Conservation (phyloP, 805 yeast species). For the Grigorovia transvaalensis region DNA sequence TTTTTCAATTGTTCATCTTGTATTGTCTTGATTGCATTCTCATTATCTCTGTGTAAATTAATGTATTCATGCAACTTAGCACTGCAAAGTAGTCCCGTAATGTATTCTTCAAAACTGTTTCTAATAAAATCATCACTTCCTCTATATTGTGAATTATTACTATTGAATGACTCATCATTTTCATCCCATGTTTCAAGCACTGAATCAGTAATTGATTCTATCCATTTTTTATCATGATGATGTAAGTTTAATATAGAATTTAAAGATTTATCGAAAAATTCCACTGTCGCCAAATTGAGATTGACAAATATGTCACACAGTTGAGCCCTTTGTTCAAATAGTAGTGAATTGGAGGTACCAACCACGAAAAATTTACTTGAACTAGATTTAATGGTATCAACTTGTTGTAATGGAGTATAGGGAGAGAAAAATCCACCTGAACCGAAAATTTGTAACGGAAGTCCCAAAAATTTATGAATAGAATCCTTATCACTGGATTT, state of each 20-base stretch:
- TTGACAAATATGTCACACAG: constrained; percentile 65
- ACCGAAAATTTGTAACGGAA: constrained; percentile 80
- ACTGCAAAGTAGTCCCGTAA: constrained; percentile 63
- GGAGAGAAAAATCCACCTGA: constrained; percentile 86
- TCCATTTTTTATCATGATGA: constrained; percentile 65
- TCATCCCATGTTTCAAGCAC: constrained; percentile 39
- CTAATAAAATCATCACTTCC: constrained; percentile 87
- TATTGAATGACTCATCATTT: constrained; percentile 21
- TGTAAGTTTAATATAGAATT: constrained; percentile 38
- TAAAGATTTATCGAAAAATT: constrained; percentile 34
- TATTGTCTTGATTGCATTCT: constrained; percentile 28
- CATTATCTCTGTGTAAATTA: constrained; percentile 28
- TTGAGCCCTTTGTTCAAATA: constrained; percentile 52
- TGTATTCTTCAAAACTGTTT: constrained; percentile 81
- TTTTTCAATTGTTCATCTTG: constrained; percentile 22
- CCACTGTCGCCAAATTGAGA: constrained; percentile 43
- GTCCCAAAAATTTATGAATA: constrained; percentile 67
- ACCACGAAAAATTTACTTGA: constrained; percentile 57
- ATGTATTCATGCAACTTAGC: constrained; percentile 58
- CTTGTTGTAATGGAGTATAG: constrained; percentile 86
- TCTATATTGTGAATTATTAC: constrained; percentile 37
- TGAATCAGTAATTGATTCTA: constrained; percentile 42
- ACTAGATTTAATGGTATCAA: constrained; percentile 54
- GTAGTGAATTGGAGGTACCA: constrained; percentile 81
- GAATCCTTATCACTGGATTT: constrained; percentile 72